Evolutionary conservation across 1,139 yeast species (phyloP).

Genomic region (Hanseniaspora sp.): DNA sequence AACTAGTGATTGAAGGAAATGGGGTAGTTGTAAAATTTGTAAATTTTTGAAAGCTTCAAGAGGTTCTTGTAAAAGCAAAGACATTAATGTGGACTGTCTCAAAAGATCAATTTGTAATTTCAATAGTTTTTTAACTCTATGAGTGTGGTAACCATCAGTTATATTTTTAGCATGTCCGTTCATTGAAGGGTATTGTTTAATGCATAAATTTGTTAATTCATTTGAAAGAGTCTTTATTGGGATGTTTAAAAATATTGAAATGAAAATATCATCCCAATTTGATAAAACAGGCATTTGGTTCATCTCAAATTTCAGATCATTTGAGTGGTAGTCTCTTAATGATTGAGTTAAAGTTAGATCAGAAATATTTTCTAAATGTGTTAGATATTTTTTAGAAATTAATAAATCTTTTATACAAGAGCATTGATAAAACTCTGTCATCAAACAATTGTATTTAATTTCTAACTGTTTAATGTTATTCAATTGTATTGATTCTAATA

Average conservation of each 20-base stretch:
- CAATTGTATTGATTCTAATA: slow-evolving; percentile 1
- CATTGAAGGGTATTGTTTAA: slow-evolving; percentile 5
- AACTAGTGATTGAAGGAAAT: slow-evolving; percentile 8
- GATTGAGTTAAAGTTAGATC: slow-evolving; percentile 4
- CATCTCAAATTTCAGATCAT: slow-evolving; percentile 6
- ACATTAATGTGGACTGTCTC: not conserved
- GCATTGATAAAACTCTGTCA: not conserved
- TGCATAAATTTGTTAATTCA: not conserved
- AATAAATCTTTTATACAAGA: not conserved
- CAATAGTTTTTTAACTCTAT: slow-evolving; percentile 1
- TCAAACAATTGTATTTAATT: slow-evolving; percentile 1
- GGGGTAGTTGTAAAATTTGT: slow-evolving; percentile 6
- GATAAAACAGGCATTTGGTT: slow-evolving; percentile 4
- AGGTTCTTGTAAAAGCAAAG: not conserved
- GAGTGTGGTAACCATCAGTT: slow-evolving; percentile 13
- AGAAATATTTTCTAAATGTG: not conserved
- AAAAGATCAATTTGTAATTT: not conserved
- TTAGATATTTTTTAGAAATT: not conserved
- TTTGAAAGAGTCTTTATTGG: not conserved
- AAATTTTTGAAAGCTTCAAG: not conserved
- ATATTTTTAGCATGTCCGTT: slow-evolving; percentile 14
- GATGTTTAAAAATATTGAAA: not conserved
- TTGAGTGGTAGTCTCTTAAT: not conserved
- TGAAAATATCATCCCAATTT: slow-evolving; percentile 7
- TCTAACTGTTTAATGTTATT: not conserved